Evolutionary conservation across 352 stramenopile genomes (phyloP).

Genomic region (Thraustochytrium striatum): DNA sequence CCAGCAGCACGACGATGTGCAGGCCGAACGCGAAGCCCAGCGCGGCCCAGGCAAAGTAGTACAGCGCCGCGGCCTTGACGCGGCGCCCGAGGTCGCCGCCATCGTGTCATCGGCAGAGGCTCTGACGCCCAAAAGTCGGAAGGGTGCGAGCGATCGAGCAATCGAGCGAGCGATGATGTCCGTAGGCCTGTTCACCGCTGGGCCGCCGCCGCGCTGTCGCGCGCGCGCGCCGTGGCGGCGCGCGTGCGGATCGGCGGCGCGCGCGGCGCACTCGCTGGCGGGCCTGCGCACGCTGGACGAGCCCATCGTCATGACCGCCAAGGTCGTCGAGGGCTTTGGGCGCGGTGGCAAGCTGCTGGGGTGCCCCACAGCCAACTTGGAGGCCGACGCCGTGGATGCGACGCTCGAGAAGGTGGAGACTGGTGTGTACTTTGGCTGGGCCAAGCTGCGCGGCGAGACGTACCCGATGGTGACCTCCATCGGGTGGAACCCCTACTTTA

Average conservation of each 20-base stretch:
- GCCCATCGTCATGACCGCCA: slow-evolving; percentile 69
- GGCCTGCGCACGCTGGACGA: background rate
- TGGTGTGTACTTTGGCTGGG: slow-evolving; percentile 85
- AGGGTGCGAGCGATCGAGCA: too few species aligned
- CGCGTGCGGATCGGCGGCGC: slow-evolving; percentile 55
- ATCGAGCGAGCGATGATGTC: too few species aligned
- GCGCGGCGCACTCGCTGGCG: background rate
- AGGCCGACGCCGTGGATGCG: slow-evolving; percentile 69
- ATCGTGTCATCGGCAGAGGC: too few species aligned
- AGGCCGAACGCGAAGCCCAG: too few species aligned
- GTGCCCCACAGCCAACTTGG: slow-evolving; percentile 80
- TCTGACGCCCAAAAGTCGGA: too few species aligned
- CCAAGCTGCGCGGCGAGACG: slow-evolving; percentile 69
- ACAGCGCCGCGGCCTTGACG: too few species aligned
- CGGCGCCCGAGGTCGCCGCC: too few species aligned
- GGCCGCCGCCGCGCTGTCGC: background rate
- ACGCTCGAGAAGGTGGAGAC: slow-evolving; percentile 70
- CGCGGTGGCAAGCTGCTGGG: slow-evolving; percentile 82
- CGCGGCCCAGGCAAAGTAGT: too few species aligned
- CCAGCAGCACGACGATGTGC: too few species aligned
- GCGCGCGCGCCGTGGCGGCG: too few species aligned
- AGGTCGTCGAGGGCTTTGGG: slow-evolving; percentile 81
- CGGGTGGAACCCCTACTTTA: slow-evolving; percentile 85
- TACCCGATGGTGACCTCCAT: slow-evolving; percentile 86
- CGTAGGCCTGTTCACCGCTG: too few species aligned